phyloP scores from a whole-genome alignment of 225 moss, liverwort and hornwort species.

The Neckera pumila region DNA sequence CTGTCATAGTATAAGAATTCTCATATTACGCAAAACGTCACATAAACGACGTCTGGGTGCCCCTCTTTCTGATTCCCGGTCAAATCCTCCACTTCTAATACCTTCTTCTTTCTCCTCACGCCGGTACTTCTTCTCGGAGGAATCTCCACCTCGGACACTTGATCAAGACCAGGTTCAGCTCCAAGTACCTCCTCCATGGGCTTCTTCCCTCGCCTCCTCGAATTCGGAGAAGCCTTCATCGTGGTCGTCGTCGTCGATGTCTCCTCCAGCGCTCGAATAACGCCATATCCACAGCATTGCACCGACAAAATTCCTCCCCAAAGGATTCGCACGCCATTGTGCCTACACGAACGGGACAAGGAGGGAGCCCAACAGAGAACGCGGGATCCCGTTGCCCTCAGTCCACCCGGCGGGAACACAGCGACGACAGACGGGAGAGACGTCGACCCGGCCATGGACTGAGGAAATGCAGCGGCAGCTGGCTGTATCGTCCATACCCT shows the following conservation, averaged over 20 bases:
- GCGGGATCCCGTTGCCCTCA: not conserved
- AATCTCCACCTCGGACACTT: not conserved
- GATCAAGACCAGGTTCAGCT: not conserved
- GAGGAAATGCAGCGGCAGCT: slow-evolving; percentile 20
- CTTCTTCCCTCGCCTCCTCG: slow-evolving; percentile 21
- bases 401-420: slow-evolving; percentile 6
- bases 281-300: slow-evolving; percentile 9
- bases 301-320: not conserved
- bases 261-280: slow-evolving; percentile 3
- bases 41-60: not conserved
- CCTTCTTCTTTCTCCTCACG: slow-evolving; percentile 2
- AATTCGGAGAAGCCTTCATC: not conserved
- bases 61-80: not conserved
- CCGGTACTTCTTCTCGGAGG: not conserved
- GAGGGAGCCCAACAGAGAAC: not conserved
- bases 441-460: slow-evolving; percentile 36
- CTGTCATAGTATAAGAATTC: not conserved
- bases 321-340: slow-evolving; percentile 12
- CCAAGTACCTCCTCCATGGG: slow-evolving; percentile 1
- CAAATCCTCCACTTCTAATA: not conserved
- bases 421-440: slow-evolving; percentile 29
- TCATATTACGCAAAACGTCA: not conserved
- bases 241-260: not conserved
- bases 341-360: not conserved
- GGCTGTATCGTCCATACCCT: slow-evolving; percentile 31